Evolutionary conservation across 2,329 filamentous ascomycete species (phyloP), one percentile per base, ranked within the genome.

Genomic region (Domatiomyces globalis): DNA sequence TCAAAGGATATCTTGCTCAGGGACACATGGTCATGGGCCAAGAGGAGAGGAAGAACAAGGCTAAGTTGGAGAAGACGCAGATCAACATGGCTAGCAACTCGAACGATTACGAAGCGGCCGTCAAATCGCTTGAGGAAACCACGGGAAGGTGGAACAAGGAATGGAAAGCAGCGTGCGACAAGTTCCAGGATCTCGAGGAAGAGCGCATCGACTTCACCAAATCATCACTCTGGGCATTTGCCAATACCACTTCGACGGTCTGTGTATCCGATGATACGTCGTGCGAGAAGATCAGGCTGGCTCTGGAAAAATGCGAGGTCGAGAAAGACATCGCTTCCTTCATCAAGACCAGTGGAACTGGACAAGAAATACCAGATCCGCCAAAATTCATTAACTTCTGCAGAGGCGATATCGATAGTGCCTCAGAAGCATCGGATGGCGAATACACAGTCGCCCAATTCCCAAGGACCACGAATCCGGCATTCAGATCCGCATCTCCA

Each of bases 21-120:
- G 92, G 92, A 8, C 94, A 98, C 66, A 98, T 98, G 92, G 92
- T 98, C 52, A 98, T 98, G 92, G 92, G 92, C 12, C 92, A 98
- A 62, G 92, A 98, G 66, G 92, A 98, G 72, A 81, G 92, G 25
- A 95, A 95, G 71, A 98, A 98, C 69, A 98, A 98, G 71, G 89
- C 90, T 19, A 96, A 95, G 69, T 78, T 98, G 44, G 92, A 98
- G 68, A 98, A 98, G 77, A 96, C 92, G 1, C 92, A 98, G 66
- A 92, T 95, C 61, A 94, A 89, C 63, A 78, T 98, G 53, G 89
- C 89, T 0, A 82, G 83, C 6, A 89, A 89, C 54, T 96, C 94
- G 69, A 83, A 81, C 45, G 92, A 96, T 62, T 98, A 98, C 65
- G 90, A 98, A 67, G 80, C 80, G 49, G 88, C 92, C 0, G 85